Conservation (phyloP, 192 early-diverging fungal species). For the Funneliformis geosporum region DNA sequence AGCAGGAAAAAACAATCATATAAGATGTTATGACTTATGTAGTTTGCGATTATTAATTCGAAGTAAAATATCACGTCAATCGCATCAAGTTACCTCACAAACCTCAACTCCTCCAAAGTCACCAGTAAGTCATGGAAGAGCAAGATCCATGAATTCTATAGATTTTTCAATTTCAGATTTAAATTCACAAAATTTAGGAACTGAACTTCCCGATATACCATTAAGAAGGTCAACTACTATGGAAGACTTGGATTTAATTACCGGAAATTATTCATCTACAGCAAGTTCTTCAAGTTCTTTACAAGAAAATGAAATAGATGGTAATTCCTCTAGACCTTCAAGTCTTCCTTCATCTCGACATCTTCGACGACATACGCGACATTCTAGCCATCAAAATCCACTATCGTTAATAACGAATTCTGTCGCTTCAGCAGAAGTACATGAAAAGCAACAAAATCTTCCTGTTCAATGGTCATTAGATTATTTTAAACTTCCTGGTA, state of each 20-base stretch:
- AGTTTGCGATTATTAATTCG: slow-evolving; percentile 9
- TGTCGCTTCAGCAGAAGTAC: background rate
- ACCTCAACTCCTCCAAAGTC: background rate
- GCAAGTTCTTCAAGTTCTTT: background rate
- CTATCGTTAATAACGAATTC: slow-evolving; percentile 13
- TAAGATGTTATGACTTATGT: slow-evolving; percentile 18
- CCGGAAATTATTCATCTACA: background rate
- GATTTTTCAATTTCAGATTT: background rate
- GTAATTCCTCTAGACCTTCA: slow-evolving; percentile 2
- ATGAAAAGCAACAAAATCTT: background rate
- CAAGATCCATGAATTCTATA: slow-evolving; percentile 13
- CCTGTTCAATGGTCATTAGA: background rate
- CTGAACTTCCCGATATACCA: background rate
- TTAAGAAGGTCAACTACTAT: background rate
- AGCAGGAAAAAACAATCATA: slow-evolving; percentile 23
- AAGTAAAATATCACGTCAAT: background rate
- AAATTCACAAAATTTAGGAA: background rate
- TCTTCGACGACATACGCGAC: background rate
- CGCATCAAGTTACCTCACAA: background rate
- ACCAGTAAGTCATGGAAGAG: slow-evolving; percentile 3
- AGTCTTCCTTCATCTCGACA: background rate
- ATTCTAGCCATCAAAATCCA: background rate
- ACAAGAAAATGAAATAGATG: background rate
- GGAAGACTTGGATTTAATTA: background rate
- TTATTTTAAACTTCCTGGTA: slow-evolving; percentile 23